A percentile compares a stretch with the other conserved stretches of the same genome.
Conservation (phyloP, 2,329 filamentous ascomycete species). For the Lojkania enalia region DNA sequence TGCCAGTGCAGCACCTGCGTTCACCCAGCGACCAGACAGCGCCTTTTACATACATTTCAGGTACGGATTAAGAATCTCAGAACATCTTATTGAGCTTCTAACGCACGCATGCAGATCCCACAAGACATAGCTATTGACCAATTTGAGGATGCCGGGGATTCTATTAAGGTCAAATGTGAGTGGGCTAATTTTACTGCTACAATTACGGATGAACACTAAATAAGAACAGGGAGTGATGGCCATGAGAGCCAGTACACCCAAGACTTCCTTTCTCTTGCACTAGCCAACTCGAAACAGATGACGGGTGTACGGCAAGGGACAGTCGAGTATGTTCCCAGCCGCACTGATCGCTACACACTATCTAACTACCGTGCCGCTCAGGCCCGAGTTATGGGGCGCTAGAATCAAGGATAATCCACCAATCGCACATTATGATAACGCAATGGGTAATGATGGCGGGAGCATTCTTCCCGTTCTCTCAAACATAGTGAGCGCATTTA, state of each 20-base stretch:
- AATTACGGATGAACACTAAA: slow-evolving; percentile 6
- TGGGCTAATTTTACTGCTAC: slow-evolving; percentile 23
- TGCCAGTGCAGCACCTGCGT: slow-evolving; percentile 70
- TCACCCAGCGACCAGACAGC: slow-evolving; percentile 71
- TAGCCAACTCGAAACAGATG: slow-evolving; percentile 43
- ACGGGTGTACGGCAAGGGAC: slow-evolving; percentile 38
- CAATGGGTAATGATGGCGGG: not conserved
- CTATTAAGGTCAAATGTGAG: not conserved
- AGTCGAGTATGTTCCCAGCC: slow-evolving; percentile 34
- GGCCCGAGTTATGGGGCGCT: slow-evolving; percentile 45
- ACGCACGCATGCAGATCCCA: slow-evolving; percentile 27
- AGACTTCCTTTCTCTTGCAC: slow-evolving; percentile 58
- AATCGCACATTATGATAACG: not conserved
- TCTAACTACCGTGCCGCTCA: slow-evolving; percentile 28
- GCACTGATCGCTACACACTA: slow-evolving; percentile 3
- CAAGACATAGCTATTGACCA: slow-evolving; percentile 29
- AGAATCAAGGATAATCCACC: slow-evolving; percentile 32
- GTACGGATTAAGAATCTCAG: slow-evolving; percentile 44
- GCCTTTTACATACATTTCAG: slow-evolving; percentile 68
- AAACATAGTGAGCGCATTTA: not conserved
- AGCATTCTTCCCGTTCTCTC: not conserved
- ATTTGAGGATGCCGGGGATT: slow-evolving; percentile 9
- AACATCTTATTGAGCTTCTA: slow-evolving; percentile 9
- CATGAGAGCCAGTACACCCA: slow-evolving; percentile 71
- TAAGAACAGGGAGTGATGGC: slow-evolving; percentile 55